Percentiles rank a stretch among this genome's conserved stretches.
phyloP scores from a whole-genome alignment of 2,329 filamentous ascomycete genomes.

The Ceratocystis cacaofunesta region DNA sequence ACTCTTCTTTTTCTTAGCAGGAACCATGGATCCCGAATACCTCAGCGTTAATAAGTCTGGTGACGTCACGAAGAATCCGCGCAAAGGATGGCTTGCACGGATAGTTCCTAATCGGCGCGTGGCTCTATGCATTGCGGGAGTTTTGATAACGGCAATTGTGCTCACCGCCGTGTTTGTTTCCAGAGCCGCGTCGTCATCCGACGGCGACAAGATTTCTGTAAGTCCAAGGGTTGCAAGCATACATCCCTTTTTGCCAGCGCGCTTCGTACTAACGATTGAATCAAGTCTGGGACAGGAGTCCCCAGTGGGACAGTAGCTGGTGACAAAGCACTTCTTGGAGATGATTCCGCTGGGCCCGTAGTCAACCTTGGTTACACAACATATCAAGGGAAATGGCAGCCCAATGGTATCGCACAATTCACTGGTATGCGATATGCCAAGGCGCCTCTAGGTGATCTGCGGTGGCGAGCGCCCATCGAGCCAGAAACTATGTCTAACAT shows the following conservation, averaged over 20 bases:
- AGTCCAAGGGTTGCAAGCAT: neutral
- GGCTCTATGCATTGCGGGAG: neutral
- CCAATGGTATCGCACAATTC: constrained; percentile 19
- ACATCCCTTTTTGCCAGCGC: neutral
- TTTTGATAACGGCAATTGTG: neutral
- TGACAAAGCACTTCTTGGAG: constrained; percentile 3
- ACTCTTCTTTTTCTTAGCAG: neutral
- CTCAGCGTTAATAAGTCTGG: neutral
- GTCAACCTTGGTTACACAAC: neutral
- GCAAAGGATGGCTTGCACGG: neutral
- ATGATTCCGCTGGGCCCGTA: neutral
- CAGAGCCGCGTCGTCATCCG: neutral
- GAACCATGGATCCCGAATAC: neutral
- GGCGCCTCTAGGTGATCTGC: constrained; percentile 25
- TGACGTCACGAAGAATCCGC: neutral
- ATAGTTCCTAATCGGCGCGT: neutral
- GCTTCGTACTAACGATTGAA: neutral
- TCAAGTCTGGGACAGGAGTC: constrained; percentile 6
- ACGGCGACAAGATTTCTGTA: neutral
- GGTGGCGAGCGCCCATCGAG: constrained; percentile 28
- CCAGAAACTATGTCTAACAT: constrained; percentile 22
- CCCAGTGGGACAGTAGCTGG: neutral
- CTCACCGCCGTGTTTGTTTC: neutral
- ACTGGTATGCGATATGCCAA: constrained; percentile 28
- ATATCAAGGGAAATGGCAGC: constrained; percentile 10